phyloP scores from a whole-genome alignment of 2,329 filamentous ascomycete species.

The Aspergillus eucalypticola region DNA sequence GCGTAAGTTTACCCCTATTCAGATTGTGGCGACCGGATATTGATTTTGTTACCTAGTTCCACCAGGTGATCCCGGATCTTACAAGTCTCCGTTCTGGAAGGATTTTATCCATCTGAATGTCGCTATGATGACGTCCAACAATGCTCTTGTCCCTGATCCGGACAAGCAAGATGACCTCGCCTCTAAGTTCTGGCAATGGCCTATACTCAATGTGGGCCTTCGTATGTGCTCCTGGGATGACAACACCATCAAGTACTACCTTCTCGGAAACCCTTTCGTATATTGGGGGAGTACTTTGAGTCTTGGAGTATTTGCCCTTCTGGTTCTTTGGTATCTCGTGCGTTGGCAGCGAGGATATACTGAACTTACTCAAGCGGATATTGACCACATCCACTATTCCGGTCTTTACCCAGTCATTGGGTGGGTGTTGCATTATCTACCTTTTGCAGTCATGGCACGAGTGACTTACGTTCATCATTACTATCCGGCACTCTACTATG shows the following conservation, averaged over 20 bases:
- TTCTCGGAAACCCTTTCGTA: constrained; percentile 91
- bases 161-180: constrained; percentile 99
- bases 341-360: constrained; percentile 94
- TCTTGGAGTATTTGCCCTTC: constrained; percentile 69
- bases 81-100: constrained; percentile 95
- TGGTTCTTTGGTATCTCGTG: constrained; percentile 81
- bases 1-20: constrained; percentile 59
- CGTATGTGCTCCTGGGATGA: constrained; percentile 99
- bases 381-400: constrained; percentile 93
- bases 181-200: constrained; percentile 98
- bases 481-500: constrained; percentile 97
- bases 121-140: constrained; percentile 99
- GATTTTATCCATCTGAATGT: constrained; percentile 98
- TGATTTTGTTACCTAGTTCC: constrained; percentile 62
- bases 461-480: constrained; percentile 99
- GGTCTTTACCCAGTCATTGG: constrained; percentile 88
- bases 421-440: constrained; percentile 95
- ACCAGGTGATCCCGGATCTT: constrained; percentile 81
- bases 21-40: neutral
- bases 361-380: constrained; percentile 75
- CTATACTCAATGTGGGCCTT: constrained; percentile 88
- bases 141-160: constrained; percentile 92
- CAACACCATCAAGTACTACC: constrained; percentile 93
- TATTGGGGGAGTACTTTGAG: constrained; percentile 92
- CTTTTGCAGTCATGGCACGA: constrained; percentile 95